A percentile compares a stretch with the other conserved stretches of the same genome.
Conservation (phyloP, 306 rosid genomes). For the Fagus crenata region DNA sequence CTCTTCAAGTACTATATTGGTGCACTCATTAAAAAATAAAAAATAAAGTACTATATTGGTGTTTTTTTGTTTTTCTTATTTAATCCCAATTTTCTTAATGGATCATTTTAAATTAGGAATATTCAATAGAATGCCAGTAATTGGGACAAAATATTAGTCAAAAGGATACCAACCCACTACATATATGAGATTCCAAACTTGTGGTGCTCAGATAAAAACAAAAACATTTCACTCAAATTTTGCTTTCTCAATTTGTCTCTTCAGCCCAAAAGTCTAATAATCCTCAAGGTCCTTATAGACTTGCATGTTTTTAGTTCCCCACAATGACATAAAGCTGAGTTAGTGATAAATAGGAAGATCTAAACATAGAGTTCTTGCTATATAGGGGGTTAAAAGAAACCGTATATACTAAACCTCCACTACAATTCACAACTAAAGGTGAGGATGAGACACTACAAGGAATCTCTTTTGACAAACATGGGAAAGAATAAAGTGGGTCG, state of each 20-base stretch:
- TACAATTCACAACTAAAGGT: conserved; percentile 9
- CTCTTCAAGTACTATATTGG: conserved; percentile 22
- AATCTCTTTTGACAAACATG: conserved; percentile 34
- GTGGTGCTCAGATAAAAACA: conserved; percentile 24
- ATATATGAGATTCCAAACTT: conserved; percentile 36
- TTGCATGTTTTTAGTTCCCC: conserved; percentile 21
- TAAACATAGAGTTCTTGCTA: not conserved
- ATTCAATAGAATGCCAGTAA: conserved; percentile 23
- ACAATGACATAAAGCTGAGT: conserved; percentile 7
- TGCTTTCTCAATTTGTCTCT: conserved; percentile 29
- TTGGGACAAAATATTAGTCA: conserved; percentile 35
- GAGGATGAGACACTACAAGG: conserved; percentile 7
- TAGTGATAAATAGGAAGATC: not conserved
- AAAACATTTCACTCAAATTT: conserved; percentile 13
- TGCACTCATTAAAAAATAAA: no score
- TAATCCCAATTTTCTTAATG: conserved; percentile 13
- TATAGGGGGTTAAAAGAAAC: conserved; percentile 16
- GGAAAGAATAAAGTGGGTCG: conserved; percentile 35
- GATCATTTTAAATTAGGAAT: conserved; percentile 15
- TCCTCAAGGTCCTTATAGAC: conserved; percentile 15
- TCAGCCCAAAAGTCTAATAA: conserved; percentile 19
- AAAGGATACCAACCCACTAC: conserved; percentile 27
- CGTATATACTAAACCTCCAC: conserved; percentile 30
- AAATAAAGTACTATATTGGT: conserved; percentile 9
- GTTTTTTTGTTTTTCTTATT: not conserved